phyloP scores from a whole-genome alignment of 768 basidiomycete species.

The Suillus cothurnatus region DNA sequence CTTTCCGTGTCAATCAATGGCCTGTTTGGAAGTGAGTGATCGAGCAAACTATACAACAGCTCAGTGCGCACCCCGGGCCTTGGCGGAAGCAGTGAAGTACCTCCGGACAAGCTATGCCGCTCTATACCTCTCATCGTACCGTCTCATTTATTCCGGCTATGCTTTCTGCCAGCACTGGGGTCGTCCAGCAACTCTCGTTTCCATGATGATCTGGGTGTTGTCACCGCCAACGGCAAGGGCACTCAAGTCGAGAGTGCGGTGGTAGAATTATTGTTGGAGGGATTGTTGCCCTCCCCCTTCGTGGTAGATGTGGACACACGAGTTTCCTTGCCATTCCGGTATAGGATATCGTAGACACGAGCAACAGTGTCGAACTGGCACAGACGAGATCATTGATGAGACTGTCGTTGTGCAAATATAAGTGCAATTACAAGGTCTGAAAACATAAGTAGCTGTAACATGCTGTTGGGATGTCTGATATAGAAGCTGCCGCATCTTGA shows the following conservation, averaged over 20 bases:
- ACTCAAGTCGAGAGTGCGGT: conserved; percentile 26
- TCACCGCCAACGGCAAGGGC: conserved; percentile 18
- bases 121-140: conserved; percentile 47
- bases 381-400: not conserved
- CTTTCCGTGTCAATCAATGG: conserved; percentile 36
- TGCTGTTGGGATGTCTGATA: not conserved
- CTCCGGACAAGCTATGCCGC: conserved; percentile 83
- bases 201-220: conserved; percentile 20
- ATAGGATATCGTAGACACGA: not conserved
- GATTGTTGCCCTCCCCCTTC: conserved; percentile 35
- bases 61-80: conserved; percentile 61
- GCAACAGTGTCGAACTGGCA: not conserved
- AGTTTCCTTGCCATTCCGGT: not conserved
- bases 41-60: conserved; percentile 8
- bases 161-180: conserved; percentile 26
- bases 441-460: not conserved
- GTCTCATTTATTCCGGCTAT: conserved; percentile 46
- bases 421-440: not conserved
- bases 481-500: not conserved
- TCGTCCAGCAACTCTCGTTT: conserved; percentile 31
- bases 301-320: conserved; percentile 32
- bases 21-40: conserved; percentile 17
- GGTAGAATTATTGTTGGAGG: conserved; percentile 30
- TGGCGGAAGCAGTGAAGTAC: conserved; percentile 68
- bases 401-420: not conserved